Evolutionary conservation across 2,329 filamentous ascomycete genomes (phyloP), one percentile per base, ranked within the genome.

Genomic region (Ophiosphaerella narmari): DNA sequence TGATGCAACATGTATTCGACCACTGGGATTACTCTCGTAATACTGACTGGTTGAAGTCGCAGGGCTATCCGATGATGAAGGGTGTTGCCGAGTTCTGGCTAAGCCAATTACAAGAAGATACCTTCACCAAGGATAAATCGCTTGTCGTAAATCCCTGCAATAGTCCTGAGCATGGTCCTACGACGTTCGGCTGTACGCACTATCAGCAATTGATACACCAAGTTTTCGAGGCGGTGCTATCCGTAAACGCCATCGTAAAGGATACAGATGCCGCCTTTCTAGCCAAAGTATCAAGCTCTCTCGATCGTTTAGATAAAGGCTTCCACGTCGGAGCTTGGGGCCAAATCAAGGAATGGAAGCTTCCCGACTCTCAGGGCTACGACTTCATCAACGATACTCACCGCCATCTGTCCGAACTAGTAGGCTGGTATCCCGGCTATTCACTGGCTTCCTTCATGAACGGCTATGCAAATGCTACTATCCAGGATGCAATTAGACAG

Each of bases 1-100:
- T 85, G 73, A 83, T 83, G 75, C 79, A 82, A 50, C 81, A 85
- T 54, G 78, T 86, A 1, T 81, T 77, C 67, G 82, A 86, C 49
- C 76, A 81, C 57, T 86, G 77, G 62, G 77, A 80, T 31, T 85
- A 84, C 57, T 78, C 76, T 2, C 75, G 72, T 23, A 75, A 84
- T 53, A 37, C 58, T 0, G 60, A 66, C 1, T 84, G 80, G 80
- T 72, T 75, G 5, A 69, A 71, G 6, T 16, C 46, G 3, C 67
- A 68, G 26, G 82, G 80, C 0, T 85, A 83, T 46, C 81, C 79
- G 1, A 70, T 85, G 1, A 62, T 85, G 21, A 83, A 81, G 54
- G 79, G 77, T 2, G 72, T 81, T 1, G 77, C 81, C 0, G 59
- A 78, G n/a, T 85, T 84, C 67, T 84, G 82, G 80, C 70, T 84